These are phyloP conservation scores for Cutaneotrichosporon spelunceum DNA, from an alignment of 1,284 basidiomycete genomes.

Conservation along the genomic window DNA sequence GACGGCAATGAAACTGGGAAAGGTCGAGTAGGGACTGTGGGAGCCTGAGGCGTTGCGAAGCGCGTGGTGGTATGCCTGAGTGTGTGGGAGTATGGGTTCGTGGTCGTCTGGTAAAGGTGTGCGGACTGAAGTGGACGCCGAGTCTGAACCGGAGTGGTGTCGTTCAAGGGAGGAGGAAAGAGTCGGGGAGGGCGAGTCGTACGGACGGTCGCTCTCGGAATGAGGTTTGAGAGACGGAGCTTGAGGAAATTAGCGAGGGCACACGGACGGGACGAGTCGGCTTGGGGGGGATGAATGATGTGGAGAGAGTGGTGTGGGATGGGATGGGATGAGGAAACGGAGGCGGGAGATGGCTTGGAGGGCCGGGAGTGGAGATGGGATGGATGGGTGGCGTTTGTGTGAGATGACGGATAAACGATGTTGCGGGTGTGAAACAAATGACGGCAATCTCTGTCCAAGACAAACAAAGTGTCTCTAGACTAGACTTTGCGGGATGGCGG, in stretches of 20 bases:
- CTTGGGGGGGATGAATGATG: too few relatives aligned
- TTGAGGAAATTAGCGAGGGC: background rate
- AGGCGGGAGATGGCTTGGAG: background rate
- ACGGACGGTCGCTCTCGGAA: background rate
- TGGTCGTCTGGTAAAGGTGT: background rate
- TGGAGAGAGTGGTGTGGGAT: background rate
- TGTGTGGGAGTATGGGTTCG: slow-evolving; percentile 6
- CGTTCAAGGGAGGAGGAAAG: background rate
- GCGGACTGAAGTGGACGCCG: background rate
- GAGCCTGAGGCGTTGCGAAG: background rate
- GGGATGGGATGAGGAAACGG: background rate
- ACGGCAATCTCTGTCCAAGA: background rate
- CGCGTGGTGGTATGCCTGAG: slow-evolving; percentile 4
- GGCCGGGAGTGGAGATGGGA: background rate
- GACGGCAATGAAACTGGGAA: slow-evolving; percentile 1
- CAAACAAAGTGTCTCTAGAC: background rate
- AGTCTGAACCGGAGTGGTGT: background rate
- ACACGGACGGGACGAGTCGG: background rate
- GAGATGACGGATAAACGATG: background rate
- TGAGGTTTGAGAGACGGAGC: background rate
- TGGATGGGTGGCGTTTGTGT: slow-evolving; percentile 1
- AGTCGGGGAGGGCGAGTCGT: background rate
- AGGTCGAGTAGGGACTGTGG: slow-evolving; percentile 1
- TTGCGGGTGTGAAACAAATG: background rate
- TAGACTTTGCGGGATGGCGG: too few relatives aligned